Conservation (phyloP, 2,329 filamentous ascomycete species). For the Leptographium procerum region DNA sequence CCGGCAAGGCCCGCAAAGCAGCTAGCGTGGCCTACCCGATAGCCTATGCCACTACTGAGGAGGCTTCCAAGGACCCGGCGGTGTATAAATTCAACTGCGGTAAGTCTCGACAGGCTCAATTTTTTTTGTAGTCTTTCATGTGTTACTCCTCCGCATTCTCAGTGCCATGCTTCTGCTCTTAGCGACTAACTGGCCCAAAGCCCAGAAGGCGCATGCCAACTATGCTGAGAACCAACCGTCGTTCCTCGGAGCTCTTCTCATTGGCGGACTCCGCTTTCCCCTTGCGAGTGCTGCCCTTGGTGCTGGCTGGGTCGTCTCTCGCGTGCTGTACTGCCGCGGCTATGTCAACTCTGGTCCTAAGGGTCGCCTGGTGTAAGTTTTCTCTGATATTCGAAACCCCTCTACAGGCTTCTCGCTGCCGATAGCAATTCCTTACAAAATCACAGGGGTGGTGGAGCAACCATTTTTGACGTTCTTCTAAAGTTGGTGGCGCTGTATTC, state of each 20-base stretch:
- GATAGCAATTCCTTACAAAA: background rate
- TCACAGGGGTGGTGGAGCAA: conserved; percentile 25
- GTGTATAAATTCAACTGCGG: conserved; percentile 53
- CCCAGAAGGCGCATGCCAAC: conserved; percentile 52
- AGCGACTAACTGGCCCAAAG: conserved; percentile 16
- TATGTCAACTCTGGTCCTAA: conserved; percentile 37
- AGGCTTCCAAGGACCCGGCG: conserved; percentile 40
- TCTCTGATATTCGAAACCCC: background rate
- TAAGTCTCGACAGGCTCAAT: no score
- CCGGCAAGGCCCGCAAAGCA: conserved; percentile 35
- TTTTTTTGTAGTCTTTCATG: background rate
- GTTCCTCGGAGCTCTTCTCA: conserved; percentile 38
- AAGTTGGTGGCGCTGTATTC: conserved; percentile 34
- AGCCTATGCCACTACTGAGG: conserved; percentile 42
- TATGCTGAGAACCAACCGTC: conserved; percentile 50
- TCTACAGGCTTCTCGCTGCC: background rate
- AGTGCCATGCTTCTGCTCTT: background rate
- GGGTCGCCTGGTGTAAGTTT: conserved; percentile 28
- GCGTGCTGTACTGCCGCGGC: conserved; percentile 43
- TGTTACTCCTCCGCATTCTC: background rate
- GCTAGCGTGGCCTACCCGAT: conserved; percentile 46
- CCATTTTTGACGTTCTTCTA: conserved; percentile 25
- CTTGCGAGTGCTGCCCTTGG: conserved; percentile 36
- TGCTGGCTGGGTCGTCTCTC: conserved; percentile 37
- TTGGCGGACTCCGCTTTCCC: conserved; percentile 46